phyloP scores from a whole-genome alignment of 768 basidiomycete species.

The Galerina marginata region DNA sequence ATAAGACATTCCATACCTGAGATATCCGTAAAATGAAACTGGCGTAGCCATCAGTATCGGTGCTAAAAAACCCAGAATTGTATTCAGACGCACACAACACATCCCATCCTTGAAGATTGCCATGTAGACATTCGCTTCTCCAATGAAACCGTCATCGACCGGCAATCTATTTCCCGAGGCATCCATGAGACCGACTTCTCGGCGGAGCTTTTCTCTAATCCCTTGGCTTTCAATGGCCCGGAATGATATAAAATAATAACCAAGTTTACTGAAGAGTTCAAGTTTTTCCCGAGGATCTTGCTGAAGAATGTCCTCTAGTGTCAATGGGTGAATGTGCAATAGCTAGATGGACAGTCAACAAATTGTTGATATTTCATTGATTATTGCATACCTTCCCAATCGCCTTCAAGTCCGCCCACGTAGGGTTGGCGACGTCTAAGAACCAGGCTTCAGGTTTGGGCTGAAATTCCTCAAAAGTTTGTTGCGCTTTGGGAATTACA shows the following conservation, averaged over 20 bases:
- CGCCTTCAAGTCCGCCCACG: conserved; percentile 85
- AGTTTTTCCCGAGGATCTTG: conserved; percentile 93
- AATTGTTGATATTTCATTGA: not conserved
- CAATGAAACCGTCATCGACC: conserved; percentile 53
- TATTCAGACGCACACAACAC: conserved; percentile 57
- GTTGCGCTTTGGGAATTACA: conserved; percentile 6
- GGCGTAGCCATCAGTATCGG: conserved; percentile 9
- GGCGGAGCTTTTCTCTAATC: conserved; percentile 45
- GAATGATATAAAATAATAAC: conserved; percentile 92
- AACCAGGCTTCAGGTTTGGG: conserved; percentile 76
- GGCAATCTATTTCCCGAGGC: conserved; percentile 24
- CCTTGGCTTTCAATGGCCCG: conserved; percentile 73
- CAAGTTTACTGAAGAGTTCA: conserved; percentile 84
- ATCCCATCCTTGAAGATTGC: conserved; percentile 90
- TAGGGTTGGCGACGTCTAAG: conserved; percentile 87
- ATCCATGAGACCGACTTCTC: conserved; percentile 34
- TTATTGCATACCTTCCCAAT: conserved; percentile 71
- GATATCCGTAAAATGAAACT: conserved; percentile 93
- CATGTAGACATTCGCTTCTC: conserved; percentile 86
- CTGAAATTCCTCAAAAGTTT: conserved; percentile 23
- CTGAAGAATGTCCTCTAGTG: conserved; percentile 91
- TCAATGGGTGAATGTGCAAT: conserved; percentile 88
- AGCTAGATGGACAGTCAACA: conserved; percentile 48
- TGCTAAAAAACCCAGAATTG: conserved; percentile 26
- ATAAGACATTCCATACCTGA: conserved; percentile 49